Base-by-base conservation (phyloP, 1,139 yeast genomes). In the Pichia sp. region DNA sequence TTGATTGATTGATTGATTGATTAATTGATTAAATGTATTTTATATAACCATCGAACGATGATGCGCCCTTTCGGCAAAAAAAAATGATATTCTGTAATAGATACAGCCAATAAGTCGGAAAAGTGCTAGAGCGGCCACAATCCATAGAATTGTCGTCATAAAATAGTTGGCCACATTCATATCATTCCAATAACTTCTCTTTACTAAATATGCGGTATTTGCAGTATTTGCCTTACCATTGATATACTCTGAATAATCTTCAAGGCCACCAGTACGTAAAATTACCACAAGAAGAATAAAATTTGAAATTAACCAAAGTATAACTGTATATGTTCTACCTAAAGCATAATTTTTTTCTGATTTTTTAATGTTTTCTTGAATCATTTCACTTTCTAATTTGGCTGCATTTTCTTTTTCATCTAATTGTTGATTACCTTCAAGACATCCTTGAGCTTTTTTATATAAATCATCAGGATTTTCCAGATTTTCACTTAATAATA, bases 291-390 rank as follows among this genome's bases (percentile, higher is more conserved):
- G 76, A 51, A 91, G 69, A 11, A 86, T 63, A 54, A 85, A 69
- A 58, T 91, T 91, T 25, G 82, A 69, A 36, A 86, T 64, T 74
- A 91, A 70, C 98, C 98, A 91, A 2, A 78, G 63, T 53, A 89
- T 70, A 25, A 91, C 97, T 20, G 93, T 95, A 50, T 88, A 76
- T 1, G 97, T 86, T 65, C 98, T 77, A 37, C 91, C 88, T 57
- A 87, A 89, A 53, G 95, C 81, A 43, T 57, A 59, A 35, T 59
- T 59, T 37, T 53, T 51, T 23, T 52, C 59, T 8, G 59, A 54
- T 31, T 49, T 46, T 35, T 48, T 51, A 57, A 86, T 88, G 32
- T 47, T 51, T 21, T 55, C 41, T 10, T 50, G 43, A 2, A 55
- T 52, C 5, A 46, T 43, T 18, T 45, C 37, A 20, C 48, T 52